Conservation (phyloP, 2,329 filamentous ascomycete genomes). For the Aspergillus luchuensis region DNA sequence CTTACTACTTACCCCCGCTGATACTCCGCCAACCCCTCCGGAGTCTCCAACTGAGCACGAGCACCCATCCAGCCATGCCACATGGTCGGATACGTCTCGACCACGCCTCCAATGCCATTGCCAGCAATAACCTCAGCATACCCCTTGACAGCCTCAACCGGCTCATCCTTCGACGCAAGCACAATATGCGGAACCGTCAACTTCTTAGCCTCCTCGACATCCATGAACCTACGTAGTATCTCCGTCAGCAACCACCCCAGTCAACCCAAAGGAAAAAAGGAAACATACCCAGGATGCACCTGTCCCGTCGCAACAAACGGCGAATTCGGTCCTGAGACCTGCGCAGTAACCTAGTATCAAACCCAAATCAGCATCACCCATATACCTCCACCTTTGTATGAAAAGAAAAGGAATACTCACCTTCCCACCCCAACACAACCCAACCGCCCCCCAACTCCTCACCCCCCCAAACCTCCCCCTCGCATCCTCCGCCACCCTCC, state of each 20-base stretch:
- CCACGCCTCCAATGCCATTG: constrained; percentile 56
- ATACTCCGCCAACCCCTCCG: constrained; percentile 59
- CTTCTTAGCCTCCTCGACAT: constrained; percentile 60
- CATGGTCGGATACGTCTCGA: constrained; percentile 68
- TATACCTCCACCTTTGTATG: neutral
- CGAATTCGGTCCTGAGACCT: constrained; percentile 54
- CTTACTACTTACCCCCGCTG: constrained; percentile 54
- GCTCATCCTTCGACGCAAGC: constrained; percentile 68
- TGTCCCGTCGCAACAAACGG: constrained; percentile 51
- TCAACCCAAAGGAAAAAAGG: neutral
- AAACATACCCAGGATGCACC: constrained; percentile 38
- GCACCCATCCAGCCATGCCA: constrained; percentile 76
- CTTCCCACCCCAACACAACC: constrained; percentile 74
- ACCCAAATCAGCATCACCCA: no score
- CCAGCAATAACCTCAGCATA: constrained; percentile 55
- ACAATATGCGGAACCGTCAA: constrained; percentile 64
- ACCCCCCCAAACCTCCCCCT: constrained; percentile 57
- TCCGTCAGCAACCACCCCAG: neutral
- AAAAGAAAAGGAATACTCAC: constrained; percentile 43
- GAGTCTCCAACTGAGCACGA: constrained; percentile 58
- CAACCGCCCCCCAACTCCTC: constrained; percentile 62
- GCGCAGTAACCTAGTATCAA: constrained; percentile 29
- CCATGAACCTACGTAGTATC: constrained; percentile 34
- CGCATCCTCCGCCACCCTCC: constrained; percentile 47
- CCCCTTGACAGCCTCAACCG: constrained; percentile 53